Base-by-base conservation (phyloP, 1,284 basidiomycete species). In the Cutaneotrichosporon mucoides region DNA sequence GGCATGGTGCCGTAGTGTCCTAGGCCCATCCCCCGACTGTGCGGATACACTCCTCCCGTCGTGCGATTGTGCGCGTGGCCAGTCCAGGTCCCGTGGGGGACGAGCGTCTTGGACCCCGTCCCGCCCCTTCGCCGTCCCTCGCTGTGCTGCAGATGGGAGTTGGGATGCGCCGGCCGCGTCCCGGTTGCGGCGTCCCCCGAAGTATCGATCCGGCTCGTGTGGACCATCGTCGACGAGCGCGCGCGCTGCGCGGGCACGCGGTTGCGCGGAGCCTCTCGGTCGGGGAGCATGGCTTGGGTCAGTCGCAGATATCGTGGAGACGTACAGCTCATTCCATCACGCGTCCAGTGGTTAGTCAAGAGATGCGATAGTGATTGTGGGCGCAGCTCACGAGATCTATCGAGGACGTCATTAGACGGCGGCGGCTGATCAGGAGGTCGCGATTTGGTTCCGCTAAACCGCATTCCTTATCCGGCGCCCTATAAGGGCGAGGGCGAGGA, bases 211-310 rank as follows among this genome's bases (percentile, higher is more conserved):
- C 37, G 37, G 16, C 41, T 11, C 3, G 53, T 12, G 43, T 24
- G 12, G 43, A 52, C 16, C 24, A 55, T 68, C 5, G 73, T 75
- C 6, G 71, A 69, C 7, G 73, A 75, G 35, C 73, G 56, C 7
- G 66, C 71, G 63, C 15, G 59, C 37, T 4, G 33, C 56, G 35
- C 41, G 58, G 34, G 33, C 3, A 11, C 49, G 53, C 35, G 12
- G n/a, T 24, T 24, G 24, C 24, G 24, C 24, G 24, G 24, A 24
- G 24, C 24, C 24, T 43, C 51, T 5, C n/a, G 10, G 10, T 40
- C 33, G 3, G 40, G 9, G 3, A 46, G 40, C 24, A 36, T 37
- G 34, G 42, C 50, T 13, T 7, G 38, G 33, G 33, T 48, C 24
- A 48, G 46, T 48, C 11, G 46, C 4, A 6, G 10, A 36, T 7